Conservation (phyloP, 345 rosid genomes). For the Eutrema yunnanense region DNA sequence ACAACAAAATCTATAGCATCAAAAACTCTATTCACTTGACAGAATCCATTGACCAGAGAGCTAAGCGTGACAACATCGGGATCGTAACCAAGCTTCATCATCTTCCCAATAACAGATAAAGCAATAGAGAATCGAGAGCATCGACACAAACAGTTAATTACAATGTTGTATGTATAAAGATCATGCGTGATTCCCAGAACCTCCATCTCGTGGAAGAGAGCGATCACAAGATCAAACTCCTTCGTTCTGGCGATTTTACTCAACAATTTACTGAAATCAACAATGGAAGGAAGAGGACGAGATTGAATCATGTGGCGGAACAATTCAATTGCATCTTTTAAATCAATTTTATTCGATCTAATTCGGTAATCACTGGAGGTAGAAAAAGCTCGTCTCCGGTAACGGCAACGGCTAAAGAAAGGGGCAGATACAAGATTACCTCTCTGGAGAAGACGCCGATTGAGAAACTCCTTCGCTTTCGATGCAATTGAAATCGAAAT, state of each 20-base stretch:
- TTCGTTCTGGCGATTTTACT: constrained; percentile 11
- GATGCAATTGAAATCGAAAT: constrained; percentile 1
- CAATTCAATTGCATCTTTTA: not conserved
- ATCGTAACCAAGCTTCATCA: constrained; percentile 19
- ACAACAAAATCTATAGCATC: constrained; percentile 13
- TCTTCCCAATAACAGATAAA: constrained; percentile 26
- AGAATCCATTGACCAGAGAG: constrained; percentile 20
- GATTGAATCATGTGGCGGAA: constrained; percentile 8
- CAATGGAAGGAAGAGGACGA: constrained; percentile 24
- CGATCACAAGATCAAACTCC: constrained; percentile 9
- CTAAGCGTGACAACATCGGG: constrained; percentile 26
- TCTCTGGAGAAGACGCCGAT: not conserved
- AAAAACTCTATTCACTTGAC: constrained; percentile 10
- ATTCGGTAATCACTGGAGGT: not conserved
- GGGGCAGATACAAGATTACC: constrained; percentile 1
- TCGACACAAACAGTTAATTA: constrained; percentile 23
- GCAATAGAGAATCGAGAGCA: not conserved
- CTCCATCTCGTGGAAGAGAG: constrained; percentile 18
- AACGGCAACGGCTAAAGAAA: not conserved
- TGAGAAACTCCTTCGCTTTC: not conserved
- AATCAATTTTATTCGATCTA: not conserved
- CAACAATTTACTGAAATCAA: constrained; percentile 13
- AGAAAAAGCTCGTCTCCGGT: not conserved
- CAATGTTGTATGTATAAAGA: constrained; percentile 24
- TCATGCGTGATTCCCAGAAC: constrained; percentile 11